Evolutionary conservation across 2,329 filamentous ascomycete genomes (phyloP).

Genomic region (Metarhizium album): DNA sequence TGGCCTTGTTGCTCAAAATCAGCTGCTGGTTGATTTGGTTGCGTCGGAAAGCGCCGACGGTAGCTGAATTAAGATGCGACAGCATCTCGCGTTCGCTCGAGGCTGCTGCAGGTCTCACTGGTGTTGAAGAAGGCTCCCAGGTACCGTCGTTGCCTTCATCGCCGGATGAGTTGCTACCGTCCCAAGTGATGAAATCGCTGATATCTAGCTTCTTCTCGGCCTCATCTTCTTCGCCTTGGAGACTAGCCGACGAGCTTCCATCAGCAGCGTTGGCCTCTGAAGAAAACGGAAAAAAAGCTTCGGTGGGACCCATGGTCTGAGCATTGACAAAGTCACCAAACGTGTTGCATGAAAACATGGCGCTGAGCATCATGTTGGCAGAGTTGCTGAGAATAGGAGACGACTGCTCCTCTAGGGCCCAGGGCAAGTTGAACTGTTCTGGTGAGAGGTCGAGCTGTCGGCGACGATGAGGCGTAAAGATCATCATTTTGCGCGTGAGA

Average conservation of each 20-base stretch:
- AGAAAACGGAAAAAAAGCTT: constrained; percentile 64
- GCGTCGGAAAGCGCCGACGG: constrained; percentile 69
- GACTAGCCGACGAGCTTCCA: constrained; percentile 30
- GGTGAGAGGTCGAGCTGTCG: constrained; percentile 42
- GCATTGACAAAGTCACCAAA: constrained; percentile 48
- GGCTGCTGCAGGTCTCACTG: constrained; percentile 37
- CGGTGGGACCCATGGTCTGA: constrained; percentile 60
- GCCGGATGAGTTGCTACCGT: constrained; percentile 45
- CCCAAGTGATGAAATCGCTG: constrained; percentile 63
- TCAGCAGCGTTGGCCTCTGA: constrained; percentile 46
- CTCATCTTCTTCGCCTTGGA: constrained; percentile 48
- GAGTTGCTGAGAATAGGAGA: constrained; percentile 55
- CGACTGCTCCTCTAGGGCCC: constrained; percentile 29
- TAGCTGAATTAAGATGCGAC: constrained; percentile 53
- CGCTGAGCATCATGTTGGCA: constrained; percentile 69
- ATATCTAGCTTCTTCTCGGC: constrained; percentile 54
- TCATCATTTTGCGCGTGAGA: constrained; percentile 50
- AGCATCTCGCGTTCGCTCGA: constrained; percentile 34
- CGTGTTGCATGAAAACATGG: constrained; percentile 49
- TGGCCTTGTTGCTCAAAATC: constrained; percentile 49
- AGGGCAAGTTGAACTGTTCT: constrained; percentile 42
- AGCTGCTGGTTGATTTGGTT: constrained; percentile 53
- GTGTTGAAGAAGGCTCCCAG: constrained; percentile 40
- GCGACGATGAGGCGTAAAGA: constrained; percentile 44
- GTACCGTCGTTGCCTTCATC: constrained; percentile 46